Conservation (phyloP, 192 early-diverging fungal genomes). For the Geosiphon pyriformis region DNA sequence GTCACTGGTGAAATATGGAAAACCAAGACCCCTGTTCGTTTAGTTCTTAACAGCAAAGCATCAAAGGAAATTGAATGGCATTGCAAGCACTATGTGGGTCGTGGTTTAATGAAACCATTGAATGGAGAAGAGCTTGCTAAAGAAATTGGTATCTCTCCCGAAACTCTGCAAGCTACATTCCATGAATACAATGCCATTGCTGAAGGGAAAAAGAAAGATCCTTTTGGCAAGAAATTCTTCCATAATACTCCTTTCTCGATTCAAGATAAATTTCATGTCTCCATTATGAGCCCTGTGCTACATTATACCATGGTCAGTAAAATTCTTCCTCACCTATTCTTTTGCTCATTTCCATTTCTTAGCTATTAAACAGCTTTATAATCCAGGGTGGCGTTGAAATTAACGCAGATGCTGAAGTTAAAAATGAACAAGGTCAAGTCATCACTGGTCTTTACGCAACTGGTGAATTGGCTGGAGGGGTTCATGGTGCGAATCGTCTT, state of each 20-base stretch:
- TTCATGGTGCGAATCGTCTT: conserved; percentile 95
- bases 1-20: conserved; percentile 88
- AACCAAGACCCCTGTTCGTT: conserved; percentile 77
- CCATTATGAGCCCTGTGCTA: conserved; percentile 70
- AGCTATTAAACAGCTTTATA: neutral
- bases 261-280: conserved; percentile 58
- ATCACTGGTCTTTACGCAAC: conserved; percentile 85
- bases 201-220: conserved; percentile 50
- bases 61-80: conserved; percentile 91
- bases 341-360: neutral
- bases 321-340: conserved; percentile 37
- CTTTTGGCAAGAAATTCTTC: conserved; percentile 68
- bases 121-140: conserved; percentile 73
- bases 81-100: conserved; percentile 84
- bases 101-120: conserved; percentile 84
- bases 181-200: conserved; percentile 56
- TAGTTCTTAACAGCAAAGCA: conserved; percentile 78
- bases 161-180: conserved; percentile 50
- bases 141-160: conserved; percentile 58
- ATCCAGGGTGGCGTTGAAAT: conserved; percentile 78
- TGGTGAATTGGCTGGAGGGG: conserved; percentile 93
- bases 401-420: conserved; percentile 60
- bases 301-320: conserved; percentile 78
- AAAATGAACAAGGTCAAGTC: conserved; percentile 42
- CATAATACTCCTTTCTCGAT: conserved; percentile 53